These are phyloP conservation scores for Amanita muscaria DNA, from an alignment of 768 basidiomycete species.

Conservation along the genomic window DNA sequence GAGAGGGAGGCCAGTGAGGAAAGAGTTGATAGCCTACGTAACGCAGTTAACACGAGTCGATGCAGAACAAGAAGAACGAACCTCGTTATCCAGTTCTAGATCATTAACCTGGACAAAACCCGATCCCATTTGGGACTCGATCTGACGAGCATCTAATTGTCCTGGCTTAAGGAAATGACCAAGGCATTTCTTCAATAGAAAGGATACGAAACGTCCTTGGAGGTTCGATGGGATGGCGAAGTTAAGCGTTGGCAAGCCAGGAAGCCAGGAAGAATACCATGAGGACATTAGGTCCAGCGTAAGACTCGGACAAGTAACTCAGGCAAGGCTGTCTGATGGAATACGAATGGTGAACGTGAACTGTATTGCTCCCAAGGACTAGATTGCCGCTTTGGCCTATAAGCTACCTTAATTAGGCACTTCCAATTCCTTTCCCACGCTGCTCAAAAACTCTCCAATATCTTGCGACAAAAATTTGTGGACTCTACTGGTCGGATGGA, in stretches of 20 bases:
- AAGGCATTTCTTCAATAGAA: constrained; percentile 71
- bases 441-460: constrained; percentile 29
- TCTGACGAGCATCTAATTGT: constrained; percentile 77
- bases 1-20: constrained; percentile 59
- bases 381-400: no score
- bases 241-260: constrained; percentile 59
- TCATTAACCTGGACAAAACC: constrained; percentile 84
- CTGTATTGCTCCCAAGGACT: no score
- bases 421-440: constrained; percentile 5
- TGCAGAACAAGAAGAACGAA: constrained; percentile 27
- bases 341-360: no score
- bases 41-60: constrained; percentile 9
- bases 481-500: constrained; percentile 46
- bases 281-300: constrained; percentile 28
- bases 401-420: constrained; percentile 5
- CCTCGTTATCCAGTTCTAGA: constrained; percentile 69
- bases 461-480: constrained; percentile 41
- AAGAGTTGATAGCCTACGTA: constrained; percentile 67
- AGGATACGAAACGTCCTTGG: constrained; percentile 85
- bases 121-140: constrained; percentile 89
- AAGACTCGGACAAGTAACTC: no score
- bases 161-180: constrained; percentile 86
- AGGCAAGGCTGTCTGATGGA: not conserved
- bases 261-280: constrained; percentile 54
- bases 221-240: constrained; percentile 60